Percentiles rank a stretch among this genome's conserved stretches.
Evolutionary conservation across 176 grass and related monocot genomes (phyloP).

Genomic region (Dactylis glomerata): DNA sequence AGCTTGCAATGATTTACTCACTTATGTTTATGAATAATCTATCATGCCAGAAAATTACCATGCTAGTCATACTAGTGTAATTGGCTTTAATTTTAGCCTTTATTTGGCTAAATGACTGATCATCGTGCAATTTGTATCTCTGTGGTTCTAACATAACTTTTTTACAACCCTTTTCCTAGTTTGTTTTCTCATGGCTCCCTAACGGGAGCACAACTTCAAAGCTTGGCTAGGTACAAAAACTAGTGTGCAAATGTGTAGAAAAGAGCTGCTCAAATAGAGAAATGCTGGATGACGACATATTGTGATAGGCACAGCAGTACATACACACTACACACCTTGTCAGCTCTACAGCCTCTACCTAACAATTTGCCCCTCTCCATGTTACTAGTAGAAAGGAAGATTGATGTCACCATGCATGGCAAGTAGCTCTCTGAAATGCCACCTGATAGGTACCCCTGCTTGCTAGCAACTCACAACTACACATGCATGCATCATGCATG

Average conservation of each 20-base stretch:
- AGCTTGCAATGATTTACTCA: too few species aligned
- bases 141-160: not conserved
- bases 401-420: constrained; percentile 35
- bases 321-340: not conserved
- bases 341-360: too few species aligned
- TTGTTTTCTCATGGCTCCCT: not conserved
- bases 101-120: too few species aligned
- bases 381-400: constrained; percentile 15
- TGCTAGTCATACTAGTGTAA: too few species aligned
- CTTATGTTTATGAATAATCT: too few species aligned
- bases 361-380: not conserved
- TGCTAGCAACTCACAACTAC: constrained; percentile 30
- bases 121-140: too few species aligned
- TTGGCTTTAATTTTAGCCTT: too few species aligned
- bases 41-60: too few species aligned
- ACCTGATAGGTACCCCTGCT: constrained; percentile 40
- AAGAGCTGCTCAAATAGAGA: not conserved
- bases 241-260: not conserved
- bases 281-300: not conserved
- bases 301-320: too few species aligned
- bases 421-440: constrained; percentile 26
- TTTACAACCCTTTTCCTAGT: not conserved
- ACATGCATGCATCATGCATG: constrained; percentile 19
- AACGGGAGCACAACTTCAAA: not conserved
- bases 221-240: not conserved